phyloP scores from a whole-genome alignment of 2,329 filamentous ascomycete genomes.

The Claviceps spartinae region DNA sequence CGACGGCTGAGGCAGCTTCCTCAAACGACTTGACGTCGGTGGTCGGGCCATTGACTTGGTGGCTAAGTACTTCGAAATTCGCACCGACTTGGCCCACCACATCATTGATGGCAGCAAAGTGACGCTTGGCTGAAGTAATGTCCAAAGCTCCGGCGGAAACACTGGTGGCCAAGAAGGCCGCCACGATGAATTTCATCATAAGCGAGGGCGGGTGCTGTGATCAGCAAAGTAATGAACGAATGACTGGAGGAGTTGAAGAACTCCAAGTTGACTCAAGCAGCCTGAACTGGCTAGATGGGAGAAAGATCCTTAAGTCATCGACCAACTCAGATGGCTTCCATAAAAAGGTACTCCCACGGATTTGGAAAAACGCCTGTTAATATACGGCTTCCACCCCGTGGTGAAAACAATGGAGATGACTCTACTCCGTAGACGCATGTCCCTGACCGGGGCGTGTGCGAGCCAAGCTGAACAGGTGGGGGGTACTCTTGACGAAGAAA shows the following conservation, averaged over 20 bases:
- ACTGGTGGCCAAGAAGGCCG: conserved; percentile 4
- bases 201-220: not conserved
- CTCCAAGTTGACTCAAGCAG: conserved; percentile 1
- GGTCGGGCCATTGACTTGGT: not conserved
- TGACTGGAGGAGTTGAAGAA: conserved; percentile 2
- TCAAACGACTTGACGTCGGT: not conserved
- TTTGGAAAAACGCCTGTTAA: not conserved
- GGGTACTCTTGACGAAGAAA: not conserved
- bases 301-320: not conserved
- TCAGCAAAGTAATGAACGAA: not conserved
- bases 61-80: not conserved
- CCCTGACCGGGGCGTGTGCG: not conserved
- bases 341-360: not conserved
- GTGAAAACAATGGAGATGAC: not conserved
- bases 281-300: not conserved
- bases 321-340: no score
- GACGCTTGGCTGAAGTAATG: not conserved
- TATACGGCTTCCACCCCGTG: not conserved
- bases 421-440: not conserved
- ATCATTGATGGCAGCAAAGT: not conserved
- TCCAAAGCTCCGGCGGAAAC: conserved; percentile 1
- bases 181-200: conserved; percentile 4
- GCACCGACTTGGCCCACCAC: not conserved
- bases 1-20: not conserved
- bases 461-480: not conserved